phyloP scores from a whole-genome alignment of 2,329 filamentous ascomycete species.

The Colletotrichum acutatum region DNA sequence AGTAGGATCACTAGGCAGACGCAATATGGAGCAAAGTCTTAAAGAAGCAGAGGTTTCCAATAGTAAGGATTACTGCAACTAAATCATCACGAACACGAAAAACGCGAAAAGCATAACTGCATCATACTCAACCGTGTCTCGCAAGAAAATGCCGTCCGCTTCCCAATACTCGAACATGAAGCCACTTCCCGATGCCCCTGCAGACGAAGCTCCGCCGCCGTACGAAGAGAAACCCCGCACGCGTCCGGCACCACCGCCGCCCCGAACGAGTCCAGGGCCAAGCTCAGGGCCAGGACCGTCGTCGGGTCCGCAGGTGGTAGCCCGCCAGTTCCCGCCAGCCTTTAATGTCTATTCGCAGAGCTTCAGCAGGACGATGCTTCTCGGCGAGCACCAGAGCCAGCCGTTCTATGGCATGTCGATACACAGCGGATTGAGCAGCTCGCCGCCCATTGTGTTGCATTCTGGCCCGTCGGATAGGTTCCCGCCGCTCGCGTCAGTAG shows the following conservation, averaged over 20 bases:
- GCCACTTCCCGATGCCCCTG: constrained; percentile 4
- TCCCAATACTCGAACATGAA: background rate
- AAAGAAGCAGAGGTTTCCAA: background rate
- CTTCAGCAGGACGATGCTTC: constrained; percentile 34
- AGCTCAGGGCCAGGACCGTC: background rate
- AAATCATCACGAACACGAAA: background rate
- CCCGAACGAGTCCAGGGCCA: background rate
- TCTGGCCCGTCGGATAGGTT: constrained; percentile 31
- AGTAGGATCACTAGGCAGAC: constrained; percentile 12
- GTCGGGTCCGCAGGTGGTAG: constrained; percentile 14
- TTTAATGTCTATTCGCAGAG: constrained; percentile 36
- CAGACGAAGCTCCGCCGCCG: constrained; percentile 30
- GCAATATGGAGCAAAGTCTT: background rate
- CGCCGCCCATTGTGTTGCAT: constrained; percentile 35
- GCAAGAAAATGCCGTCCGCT: background rate
- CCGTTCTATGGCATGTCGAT: constrained; percentile 34
- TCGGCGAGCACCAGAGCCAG: constrained; percentile 33
- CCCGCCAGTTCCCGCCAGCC: constrained; percentile 35
- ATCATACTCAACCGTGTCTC: background rate
- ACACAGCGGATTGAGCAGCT: constrained; percentile 31
- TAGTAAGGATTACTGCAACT: background rate
- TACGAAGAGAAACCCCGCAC: constrained; percentile 24
- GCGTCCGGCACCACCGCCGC: background rate
- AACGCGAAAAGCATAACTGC: too few relatives aligned
- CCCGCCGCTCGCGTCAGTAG: constrained; percentile 33